phyloP scores from a whole-genome alignment of 768 basidiomycete genomes.

The Coprinopsis cinerea region DNA sequence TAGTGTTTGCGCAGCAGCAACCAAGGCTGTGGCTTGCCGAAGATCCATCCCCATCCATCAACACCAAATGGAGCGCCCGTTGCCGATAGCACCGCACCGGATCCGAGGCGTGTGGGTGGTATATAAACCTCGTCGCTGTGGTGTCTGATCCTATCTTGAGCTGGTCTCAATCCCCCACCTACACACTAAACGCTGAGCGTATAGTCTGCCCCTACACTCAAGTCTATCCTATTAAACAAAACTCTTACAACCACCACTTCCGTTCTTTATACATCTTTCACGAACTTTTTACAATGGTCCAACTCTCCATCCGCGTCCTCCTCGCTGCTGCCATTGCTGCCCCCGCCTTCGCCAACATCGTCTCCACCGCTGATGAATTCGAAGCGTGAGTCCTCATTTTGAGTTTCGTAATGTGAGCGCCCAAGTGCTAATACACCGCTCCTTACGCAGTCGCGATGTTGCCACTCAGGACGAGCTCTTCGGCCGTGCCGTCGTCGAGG shows the following conservation, averaged over 20 bases:
- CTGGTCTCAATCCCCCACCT: constrained; percentile 10
- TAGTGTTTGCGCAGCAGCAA: too few species aligned
- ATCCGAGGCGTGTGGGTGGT: neutral
- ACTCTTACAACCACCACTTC: neutral
- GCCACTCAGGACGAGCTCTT: constrained; percentile 6
- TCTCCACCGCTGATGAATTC: neutral
- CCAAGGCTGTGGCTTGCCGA: neutral
- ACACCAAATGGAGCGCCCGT: neutral
- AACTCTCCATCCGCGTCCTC: constrained; percentile 2
- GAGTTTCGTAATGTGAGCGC: neutral
- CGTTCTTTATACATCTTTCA: neutral
- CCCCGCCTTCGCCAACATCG: constrained; percentile 1
- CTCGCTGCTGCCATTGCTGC: constrained; percentile 8
- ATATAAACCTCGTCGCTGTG: constrained; percentile 4
- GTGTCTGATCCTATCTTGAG: constrained; percentile 1
- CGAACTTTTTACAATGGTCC: constrained; percentile 4
- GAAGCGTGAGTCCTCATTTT: constrained; percentile 7
- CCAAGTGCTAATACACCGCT: neutral
- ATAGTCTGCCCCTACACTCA: neutral
- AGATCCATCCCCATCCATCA: neutral
- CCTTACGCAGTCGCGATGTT: constrained; percentile 6
- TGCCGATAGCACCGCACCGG: neutral
- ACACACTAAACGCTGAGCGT: constrained; percentile 6
- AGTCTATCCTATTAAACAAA: too few species aligned
- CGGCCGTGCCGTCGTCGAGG: constrained; percentile 9